phyloP scores from a whole-genome alignment of 768 basidiomycete genomes.

The Leucocoprinus birnbaumii region DNA sequence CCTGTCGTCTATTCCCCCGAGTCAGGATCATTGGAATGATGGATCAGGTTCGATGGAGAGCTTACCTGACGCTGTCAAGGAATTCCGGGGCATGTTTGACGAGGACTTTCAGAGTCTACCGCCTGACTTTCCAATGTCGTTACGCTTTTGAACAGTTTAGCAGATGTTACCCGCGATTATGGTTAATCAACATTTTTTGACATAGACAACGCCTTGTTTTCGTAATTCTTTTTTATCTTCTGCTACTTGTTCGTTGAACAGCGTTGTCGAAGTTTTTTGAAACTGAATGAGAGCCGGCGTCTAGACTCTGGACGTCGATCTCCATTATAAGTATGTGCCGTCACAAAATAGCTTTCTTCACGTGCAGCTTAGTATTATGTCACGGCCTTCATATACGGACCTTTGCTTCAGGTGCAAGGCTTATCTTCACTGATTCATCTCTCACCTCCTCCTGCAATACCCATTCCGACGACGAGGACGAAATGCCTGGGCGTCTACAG shows the following conservation, averaged over 20 bases:
- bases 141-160: constrained; percentile 17
- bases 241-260: no score
- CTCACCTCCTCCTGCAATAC: constrained; percentile 9
- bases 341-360: neutral
- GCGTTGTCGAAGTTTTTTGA: no score
- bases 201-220: neutral
- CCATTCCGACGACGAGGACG: constrained; percentile 6
- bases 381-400: neutral
- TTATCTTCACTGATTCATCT: neutral
- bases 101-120: constrained; percentile 36
- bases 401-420: neutral
- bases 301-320: no score
- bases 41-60: constrained; percentile 20
- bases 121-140: constrained; percentile 36
- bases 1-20: constrained; percentile 1
- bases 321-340: no score
- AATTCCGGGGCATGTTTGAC: constrained; percentile 44
- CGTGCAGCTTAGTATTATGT: neutral
- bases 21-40: constrained; percentile 2
- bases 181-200: no score
- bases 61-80: constrained; percentile 34
- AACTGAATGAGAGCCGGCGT: no score
- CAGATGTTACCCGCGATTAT: no score
- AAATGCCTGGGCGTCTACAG: constrained; percentile 67
- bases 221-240: no score